Evolutionary conservation across 192 early-diverging fungal genomes (phyloP).

Genomic region (Diversispora epigaea): DNA sequence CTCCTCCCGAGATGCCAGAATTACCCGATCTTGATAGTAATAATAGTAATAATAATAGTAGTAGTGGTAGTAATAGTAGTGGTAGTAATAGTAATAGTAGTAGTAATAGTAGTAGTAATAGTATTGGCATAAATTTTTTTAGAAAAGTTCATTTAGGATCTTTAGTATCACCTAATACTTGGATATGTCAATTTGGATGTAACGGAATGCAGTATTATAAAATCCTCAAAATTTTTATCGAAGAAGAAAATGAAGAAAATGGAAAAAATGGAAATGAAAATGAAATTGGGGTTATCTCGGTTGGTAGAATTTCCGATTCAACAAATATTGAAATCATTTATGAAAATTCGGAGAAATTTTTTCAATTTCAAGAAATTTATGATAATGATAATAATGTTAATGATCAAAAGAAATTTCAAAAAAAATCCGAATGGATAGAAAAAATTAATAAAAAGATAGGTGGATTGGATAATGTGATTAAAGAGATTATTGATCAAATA

Average conservation of each 20-base stretch:
- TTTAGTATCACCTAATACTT: background rate
- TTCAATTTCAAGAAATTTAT: too few species aligned
- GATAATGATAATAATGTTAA: too few species aligned
- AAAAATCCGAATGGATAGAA: constrained; percentile 11
- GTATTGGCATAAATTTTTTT: background rate
- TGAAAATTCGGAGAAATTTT: background rate
- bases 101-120: background rate
- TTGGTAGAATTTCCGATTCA: constrained; percentile 8
- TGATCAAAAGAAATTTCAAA: background rate
- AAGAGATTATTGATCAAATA: constrained; percentile 34
- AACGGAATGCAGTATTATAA: constrained; percentile 1
- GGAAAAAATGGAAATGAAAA: background rate
- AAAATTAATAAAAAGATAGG: constrained; percentile 28
- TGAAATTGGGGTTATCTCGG: background rate
- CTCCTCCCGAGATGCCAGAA: background rate
- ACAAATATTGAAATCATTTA: constrained; percentile 9
- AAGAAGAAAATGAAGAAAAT: background rate
- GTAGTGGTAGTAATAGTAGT: background rate
- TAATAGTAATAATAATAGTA: background rate
- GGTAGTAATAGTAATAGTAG: background rate
- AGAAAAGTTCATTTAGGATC: constrained; percentile 4
- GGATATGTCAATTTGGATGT: background rate
- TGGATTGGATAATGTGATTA: constrained; percentile 39
- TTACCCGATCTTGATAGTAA: background rate
- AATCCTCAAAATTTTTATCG: background rate